Evolutionary conservation across 2,329 filamentous ascomycete genomes (phyloP), one percentile per base, ranked within the genome.

Genomic region (Podosphaera fusca): DNA sequence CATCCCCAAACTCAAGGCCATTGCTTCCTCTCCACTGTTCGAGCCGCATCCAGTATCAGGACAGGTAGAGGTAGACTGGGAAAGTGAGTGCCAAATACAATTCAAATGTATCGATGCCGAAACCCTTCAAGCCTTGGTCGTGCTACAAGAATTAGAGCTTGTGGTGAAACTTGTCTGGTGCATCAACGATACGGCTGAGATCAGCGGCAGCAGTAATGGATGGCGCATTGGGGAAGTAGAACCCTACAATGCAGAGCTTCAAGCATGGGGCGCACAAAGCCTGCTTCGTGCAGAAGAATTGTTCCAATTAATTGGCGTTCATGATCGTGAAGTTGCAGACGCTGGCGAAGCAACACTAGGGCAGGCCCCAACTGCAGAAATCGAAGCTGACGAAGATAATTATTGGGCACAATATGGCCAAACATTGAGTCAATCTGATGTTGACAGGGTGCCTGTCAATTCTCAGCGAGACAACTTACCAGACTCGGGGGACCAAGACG

Each of bases 31-130:
- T 57, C 78, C 84, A 56, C 71, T 75, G 51, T 72, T 90, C 36
- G 84, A 89, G 67, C 84, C 84, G n/a, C 86, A 92, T 64, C 86
- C 86, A 2, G 79, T 84, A 3, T 87, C 84, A 2, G 85, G 85
- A 56, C 85, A 89, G 68, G 78, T 90, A 56, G 85, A 90, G 69
- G 70, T 89, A 29, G 76, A 80, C 63, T 75, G 68, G 67, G 82
- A 87, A 56, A 75, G 77, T 74, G 82, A 87, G 58, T 75, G 79
- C 6, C 73, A 79, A 59, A 73, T 75, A 34, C 74, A 76, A 56
- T 90, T 82, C 69, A 74, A 78, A 59, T 74, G 84, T n/a, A 67
- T 86, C 40, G 86, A 92, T 64, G 70, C 77, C 50, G 86, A 92
- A 69, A 92, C 85, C 0, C 68, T 89, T 55, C 82, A 89, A 63